These are phyloP conservation scores for Fusarium agapanthi DNA, from an alignment of 2,329 filamentous ascomycete species.

Conservation along the genomic window DNA sequence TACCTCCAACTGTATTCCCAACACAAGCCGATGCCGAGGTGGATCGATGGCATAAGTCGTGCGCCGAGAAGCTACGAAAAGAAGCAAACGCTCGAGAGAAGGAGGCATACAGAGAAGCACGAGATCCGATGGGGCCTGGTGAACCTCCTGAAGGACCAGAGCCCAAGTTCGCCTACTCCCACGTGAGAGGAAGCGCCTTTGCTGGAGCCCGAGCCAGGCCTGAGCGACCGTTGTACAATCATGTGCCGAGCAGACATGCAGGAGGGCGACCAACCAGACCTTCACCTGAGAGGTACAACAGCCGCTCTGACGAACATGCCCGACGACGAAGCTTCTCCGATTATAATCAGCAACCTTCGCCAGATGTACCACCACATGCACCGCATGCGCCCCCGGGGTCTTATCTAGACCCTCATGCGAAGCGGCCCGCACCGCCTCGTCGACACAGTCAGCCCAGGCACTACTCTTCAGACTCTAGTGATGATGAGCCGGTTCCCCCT, in stretches of 20 bases:
- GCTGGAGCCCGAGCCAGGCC: constrained; percentile 42
- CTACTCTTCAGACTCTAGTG: constrained; percentile 53
- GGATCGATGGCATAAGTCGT: constrained; percentile 83
- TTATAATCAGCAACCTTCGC: constrained; percentile 51
- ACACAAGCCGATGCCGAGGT: constrained; percentile 79
- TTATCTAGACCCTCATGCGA: constrained; percentile 49
- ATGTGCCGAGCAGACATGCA: constrained; percentile 51
- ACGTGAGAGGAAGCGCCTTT: constrained; percentile 45
- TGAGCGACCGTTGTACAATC: constrained; percentile 51
- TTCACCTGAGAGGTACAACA: constrained; percentile 48
- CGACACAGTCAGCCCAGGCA: constrained; percentile 61
- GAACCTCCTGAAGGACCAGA: constrained; percentile 44
- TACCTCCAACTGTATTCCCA: constrained; percentile 74
- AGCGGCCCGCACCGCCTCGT: constrained; percentile 47
- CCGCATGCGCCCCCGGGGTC: constrained; percentile 41
- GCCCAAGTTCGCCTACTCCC: constrained; percentile 51
- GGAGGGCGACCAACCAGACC: constrained; percentile 45
- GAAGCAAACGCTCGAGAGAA: constrained; percentile 59
- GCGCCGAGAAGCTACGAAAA: constrained; percentile 73
- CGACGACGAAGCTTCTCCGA: constrained; percentile 63
- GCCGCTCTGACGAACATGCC: constrained; percentile 52
- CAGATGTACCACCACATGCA: constrained; percentile 41
- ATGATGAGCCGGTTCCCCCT: constrained; percentile 49
- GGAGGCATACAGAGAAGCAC: constrained; percentile 37
- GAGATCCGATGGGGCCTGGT: constrained; percentile 39